A percentile compares a stretch with the other conserved stretches of the same genome.
Evolutionary conservation across 2,329 filamentous ascomycete species (phyloP).

Genomic region (Lasiodiplodia hormozganensis): DNA sequence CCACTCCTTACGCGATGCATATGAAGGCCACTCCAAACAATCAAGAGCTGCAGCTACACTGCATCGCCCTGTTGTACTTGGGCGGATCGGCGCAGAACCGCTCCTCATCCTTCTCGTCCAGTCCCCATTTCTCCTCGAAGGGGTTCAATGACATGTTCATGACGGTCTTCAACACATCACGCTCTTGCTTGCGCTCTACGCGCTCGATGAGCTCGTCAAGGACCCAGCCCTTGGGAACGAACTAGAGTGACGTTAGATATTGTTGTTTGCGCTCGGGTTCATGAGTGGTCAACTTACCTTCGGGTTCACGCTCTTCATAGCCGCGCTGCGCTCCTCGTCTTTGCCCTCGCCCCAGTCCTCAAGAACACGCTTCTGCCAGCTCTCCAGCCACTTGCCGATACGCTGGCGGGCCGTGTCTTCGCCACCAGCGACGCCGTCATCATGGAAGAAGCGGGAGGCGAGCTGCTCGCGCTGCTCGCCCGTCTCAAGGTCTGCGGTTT

Average conservation of each 20-base stretch:
- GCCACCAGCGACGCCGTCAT: conserved; percentile 64
- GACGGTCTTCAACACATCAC: conserved; percentile 75
- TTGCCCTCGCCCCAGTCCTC: conserved; percentile 75
- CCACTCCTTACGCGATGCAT: neutral
- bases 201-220: conserved; percentile 90
- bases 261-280: neutral
- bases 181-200: conserved; percentile 83
- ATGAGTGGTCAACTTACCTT: conserved; percentile 57
- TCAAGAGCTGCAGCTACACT: conserved; percentile 94
- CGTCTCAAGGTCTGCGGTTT: conserved; percentile 67
- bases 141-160: conserved; percentile 86
- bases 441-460: conserved; percentile 80
- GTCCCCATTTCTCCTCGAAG: conserved; percentile 79
- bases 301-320: conserved; percentile 89
- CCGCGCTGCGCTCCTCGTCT: conserved; percentile 67
- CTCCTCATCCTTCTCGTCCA: conserved; percentile 75
- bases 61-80: conserved; percentile 76
- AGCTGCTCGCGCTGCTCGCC: conserved; percentile 68
- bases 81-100: conserved; percentile 89
- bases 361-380: conserved; percentile 73
- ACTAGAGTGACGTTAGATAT: conserved; percentile 51
- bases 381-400: conserved; percentile 80
- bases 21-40: neutral
- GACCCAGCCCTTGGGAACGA: conserved; percentile 89
- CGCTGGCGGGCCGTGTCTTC: conserved; percentile 70